Evolutionary conservation across 2,329 filamentous ascomycete species (phyloP).

Genomic region (Penicillium sp.): DNA sequence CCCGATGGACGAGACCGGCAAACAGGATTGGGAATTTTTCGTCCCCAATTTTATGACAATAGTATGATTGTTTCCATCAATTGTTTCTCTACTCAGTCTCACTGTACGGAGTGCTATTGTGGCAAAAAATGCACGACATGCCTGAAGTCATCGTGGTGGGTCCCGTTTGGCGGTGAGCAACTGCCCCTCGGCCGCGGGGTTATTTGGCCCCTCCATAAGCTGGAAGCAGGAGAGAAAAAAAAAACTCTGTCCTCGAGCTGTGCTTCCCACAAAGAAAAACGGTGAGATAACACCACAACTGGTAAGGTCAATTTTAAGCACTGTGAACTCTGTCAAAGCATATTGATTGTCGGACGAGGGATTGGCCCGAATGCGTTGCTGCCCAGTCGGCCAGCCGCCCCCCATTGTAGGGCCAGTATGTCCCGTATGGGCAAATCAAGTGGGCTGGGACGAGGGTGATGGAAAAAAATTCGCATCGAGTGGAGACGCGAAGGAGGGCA

Average conservation of each 20-base stretch:
- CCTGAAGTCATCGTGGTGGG: slow-evolving; percentile 15
- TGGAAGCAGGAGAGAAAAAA: slow-evolving; percentile 1
- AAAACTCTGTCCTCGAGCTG: slow-evolving; percentile 12
- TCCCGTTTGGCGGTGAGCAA: slow-evolving; percentile 25
- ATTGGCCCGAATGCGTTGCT: slow-evolving; percentile 39
- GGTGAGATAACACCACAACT: not conserved
- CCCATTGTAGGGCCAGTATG: slow-evolving; percentile 7
- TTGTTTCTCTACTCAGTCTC: not conserved
- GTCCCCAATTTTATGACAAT: not conserved
- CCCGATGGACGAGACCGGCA: not conserved
- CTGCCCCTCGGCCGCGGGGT: slow-evolving; percentile 24
- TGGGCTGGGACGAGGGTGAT: slow-evolving; percentile 21
- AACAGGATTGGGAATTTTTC: not conserved
- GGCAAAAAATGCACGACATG: slow-evolving; percentile 19
- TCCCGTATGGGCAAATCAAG: slow-evolving; percentile 4
- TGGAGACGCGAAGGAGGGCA: slow-evolving; percentile 24
- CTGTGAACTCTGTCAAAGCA: not conserved
- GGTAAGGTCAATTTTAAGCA: not conserved
- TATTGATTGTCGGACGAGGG: not conserved
- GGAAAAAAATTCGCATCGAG: slow-evolving; percentile 30
- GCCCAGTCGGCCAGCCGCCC: slow-evolving; percentile 34
- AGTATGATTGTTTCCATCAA: not conserved
- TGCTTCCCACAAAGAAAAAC: slow-evolving; percentile 10
- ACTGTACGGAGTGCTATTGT: not conserved
- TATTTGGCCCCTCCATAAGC: not conserved